phyloP scores from a whole-genome alignment of 306 rosid genomes.

The Rosa multiflora region DNA sequence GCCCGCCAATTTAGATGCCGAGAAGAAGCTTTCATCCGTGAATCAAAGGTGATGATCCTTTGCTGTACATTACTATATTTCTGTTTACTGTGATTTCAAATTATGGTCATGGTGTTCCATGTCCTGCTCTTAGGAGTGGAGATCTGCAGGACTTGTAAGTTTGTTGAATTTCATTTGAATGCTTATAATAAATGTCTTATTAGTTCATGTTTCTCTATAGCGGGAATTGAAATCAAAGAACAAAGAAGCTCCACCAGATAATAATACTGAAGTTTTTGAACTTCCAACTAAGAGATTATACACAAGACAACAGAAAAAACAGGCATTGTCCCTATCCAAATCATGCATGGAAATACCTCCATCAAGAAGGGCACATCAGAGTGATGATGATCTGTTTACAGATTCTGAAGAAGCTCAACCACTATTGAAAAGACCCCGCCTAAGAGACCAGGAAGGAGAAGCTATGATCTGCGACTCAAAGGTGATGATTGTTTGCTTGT shows the following conservation, averaged over 20 bases:
- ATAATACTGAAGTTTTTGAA: slow-evolving; percentile 5
- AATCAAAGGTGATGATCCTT: neutral
- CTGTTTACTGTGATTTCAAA: neutral
- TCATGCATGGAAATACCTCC: neutral
- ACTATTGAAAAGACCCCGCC: neutral
- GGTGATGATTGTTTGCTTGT: neutral
- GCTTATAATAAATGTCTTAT: neutral
- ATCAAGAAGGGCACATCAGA: neutral
- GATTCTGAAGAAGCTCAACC: slow-evolving; percentile 5
- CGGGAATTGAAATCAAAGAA: neutral
- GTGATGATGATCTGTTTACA: neutral
- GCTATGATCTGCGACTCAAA: neutral
- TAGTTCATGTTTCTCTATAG: neutral
- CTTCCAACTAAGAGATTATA: neutral
- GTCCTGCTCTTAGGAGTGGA: neutral
- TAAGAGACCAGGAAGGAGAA: slow-evolving; percentile 6
- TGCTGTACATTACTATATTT: neutral
- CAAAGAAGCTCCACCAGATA: neutral
- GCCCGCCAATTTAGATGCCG: neutral
- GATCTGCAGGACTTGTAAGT: neutral
- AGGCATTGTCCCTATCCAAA: neutral
- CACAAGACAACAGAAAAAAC: slow-evolving; percentile 17
- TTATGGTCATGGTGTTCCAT: neutral
- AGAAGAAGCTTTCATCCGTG: neutral
- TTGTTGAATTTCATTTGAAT: neutral